A percentile compares a stretch with the other conserved stretches of the same genome.
Evolutionary conservation across 1,284 basidiomycete genomes (phyloP).

Genomic region (Microbotryomycetes sp.): DNA sequence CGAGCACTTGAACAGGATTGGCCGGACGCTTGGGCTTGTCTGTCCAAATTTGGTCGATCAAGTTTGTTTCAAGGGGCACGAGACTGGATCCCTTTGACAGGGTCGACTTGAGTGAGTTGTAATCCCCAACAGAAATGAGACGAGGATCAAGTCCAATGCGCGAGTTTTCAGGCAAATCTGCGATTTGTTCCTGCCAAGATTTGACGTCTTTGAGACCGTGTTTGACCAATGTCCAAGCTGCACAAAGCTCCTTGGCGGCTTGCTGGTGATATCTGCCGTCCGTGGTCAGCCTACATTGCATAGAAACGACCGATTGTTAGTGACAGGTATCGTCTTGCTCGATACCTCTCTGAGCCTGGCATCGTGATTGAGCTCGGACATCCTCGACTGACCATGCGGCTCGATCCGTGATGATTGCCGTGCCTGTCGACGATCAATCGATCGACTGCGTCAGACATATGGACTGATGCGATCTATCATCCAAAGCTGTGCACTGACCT

Average conservation of each 20-base stretch:
- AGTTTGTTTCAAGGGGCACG: slow-evolving; percentile 61
- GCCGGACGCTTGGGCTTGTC: slow-evolving; percentile 64
- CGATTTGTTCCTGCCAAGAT: slow-evolving; percentile 28
- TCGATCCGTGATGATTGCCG: not conserved
- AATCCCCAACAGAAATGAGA: slow-evolving; percentile 50
- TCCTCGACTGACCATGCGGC: not conserved
- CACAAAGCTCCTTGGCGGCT: slow-evolving; percentile 20
- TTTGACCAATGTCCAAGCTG: slow-evolving; percentile 24
- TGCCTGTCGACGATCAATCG: not conserved
- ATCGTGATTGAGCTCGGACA: too few relatives aligned
- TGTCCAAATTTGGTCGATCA: slow-evolving; percentile 76
- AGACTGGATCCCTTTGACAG: slow-evolving; percentile 55
- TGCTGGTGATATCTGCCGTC: slow-evolving; percentile 31
- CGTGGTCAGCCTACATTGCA: slow-evolving; percentile 14
- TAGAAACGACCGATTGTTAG: slow-evolving; percentile 8
- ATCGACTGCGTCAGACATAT: too few relatives aligned
- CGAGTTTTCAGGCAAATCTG: slow-evolving; percentile 38
- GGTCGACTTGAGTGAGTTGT: slow-evolving; percentile 48
- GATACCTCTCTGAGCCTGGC: not conserved
- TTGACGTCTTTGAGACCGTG: slow-evolving; percentile 23
- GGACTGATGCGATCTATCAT: too few relatives aligned
- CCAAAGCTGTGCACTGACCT: slow-evolving; percentile 4
- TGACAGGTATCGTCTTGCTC: slow-evolving; percentile 25
- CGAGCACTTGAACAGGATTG: slow-evolving; percentile 64
- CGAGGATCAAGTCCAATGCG: slow-evolving; percentile 76